Evolutionary conservation across 2,329 filamentous ascomycete species (phyloP).

Genomic region (Arachnomyces sp.): DNA sequence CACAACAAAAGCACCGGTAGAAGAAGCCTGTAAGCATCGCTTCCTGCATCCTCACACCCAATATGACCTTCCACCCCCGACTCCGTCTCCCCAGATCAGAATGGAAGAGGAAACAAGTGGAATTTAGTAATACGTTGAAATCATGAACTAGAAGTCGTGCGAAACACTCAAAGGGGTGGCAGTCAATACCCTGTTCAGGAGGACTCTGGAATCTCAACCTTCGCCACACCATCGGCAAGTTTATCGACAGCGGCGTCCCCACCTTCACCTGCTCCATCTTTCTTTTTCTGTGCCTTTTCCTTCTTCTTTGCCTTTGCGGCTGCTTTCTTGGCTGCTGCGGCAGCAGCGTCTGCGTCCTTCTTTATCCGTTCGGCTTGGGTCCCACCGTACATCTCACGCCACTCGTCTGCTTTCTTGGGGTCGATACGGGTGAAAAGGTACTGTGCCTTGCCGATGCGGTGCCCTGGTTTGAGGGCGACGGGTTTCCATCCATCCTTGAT

Average conservation of each 20-base stretch:
- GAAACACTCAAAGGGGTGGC: neutral
- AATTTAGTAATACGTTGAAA: neutral
- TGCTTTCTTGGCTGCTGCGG: conserved; percentile 34
- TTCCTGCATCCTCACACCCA: too few relatives aligned
- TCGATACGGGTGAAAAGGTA: conserved; percentile 81
- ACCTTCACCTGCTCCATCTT: conserved; percentile 11
- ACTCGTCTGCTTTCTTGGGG: conserved; percentile 70
- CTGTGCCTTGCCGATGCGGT: conserved; percentile 71
- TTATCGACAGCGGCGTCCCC: conserved; percentile 28
- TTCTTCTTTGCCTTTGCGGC: conserved; percentile 28
- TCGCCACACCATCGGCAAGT: conserved; percentile 34
- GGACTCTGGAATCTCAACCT: conserved; percentile 35
- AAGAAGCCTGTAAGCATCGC: too few relatives aligned
- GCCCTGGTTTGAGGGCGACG: conserved; percentile 55
- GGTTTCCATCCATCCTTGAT: conserved; percentile 55
- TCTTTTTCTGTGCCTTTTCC: conserved; percentile 19
- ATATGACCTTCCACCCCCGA: too few relatives aligned
- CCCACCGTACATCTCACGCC: conserved; percentile 67
- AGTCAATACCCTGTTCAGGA: conserved; percentile 10
- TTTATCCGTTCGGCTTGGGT: conserved; percentile 58
- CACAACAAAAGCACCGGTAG: too few relatives aligned
- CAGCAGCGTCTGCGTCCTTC: conserved; percentile 58
- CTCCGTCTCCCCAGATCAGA: neutral
- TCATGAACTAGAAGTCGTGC: neutral
- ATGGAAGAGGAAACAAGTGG: neutral